Base-by-base conservation (phyloP, 2,329 filamentous ascomycete genomes). In the Chrysosporium queenslandicum region DNA sequence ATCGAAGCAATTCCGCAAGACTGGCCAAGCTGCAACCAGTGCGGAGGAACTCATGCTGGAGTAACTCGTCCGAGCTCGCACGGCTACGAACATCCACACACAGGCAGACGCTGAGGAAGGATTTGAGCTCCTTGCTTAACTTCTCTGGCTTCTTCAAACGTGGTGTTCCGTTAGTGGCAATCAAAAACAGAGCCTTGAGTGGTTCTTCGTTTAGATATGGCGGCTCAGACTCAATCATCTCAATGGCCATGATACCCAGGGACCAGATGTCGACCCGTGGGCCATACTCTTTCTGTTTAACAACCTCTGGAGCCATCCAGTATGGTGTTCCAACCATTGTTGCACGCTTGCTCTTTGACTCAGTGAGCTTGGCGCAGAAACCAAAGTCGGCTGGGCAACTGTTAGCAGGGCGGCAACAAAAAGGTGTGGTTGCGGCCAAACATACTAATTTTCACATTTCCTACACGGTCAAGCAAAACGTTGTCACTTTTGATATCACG, bases 401-500 rank as follows among this genome's bases (percentile, higher is more conserved):
- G 73, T 54, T 55, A 53, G 54, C 20, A 54, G 55, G 2, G 2
- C 9, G 40, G 30, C n/a, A 18, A 14, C n/a, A 32, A 18, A 11
- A 39, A 2, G 34, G 29, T n/a, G 20, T 34, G 18, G n/a, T n/a
- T n/a, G n/a, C n/a, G n/a, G n/a, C n/a, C 6, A 12, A 20, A 81
- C 87, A 71, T 77, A 94, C 87, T 95, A 63, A 95, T 95, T 71
- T 98, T 98, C 70, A 98, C 91, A 64, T 95, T 92, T 61, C 92
- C 92, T 61, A 88, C 86, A 52, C 87, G 87, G 66, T 95, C 90
- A 59, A 98, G 79, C 53, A 98, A 80, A 59, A 98, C 91, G 66
- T 98, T 98, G 75, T 98, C 92, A 73, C 86, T 92, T 81, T 98
- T 98, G 76, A 98, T 98, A 70, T 98, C 92, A 74, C 92, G 86